Base-by-base conservation (phyloP, 1,139 yeast genomes). In the Pichia sp. region DNA sequence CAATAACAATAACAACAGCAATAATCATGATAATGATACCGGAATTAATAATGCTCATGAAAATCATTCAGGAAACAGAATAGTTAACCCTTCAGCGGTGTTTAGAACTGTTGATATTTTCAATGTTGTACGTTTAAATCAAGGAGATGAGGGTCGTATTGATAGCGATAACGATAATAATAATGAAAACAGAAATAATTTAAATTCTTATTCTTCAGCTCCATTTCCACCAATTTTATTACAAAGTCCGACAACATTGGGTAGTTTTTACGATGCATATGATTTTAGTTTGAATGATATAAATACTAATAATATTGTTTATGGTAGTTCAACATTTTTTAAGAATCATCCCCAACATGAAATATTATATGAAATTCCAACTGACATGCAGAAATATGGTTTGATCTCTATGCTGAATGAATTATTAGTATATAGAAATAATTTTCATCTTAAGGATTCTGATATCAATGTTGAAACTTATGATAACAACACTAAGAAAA, bases 261-360 rank as follows among this genome's bases (percentile, higher is more conserved):
- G 8, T 26, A 8, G 8, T 6, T 6, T 26, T 26, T 26, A 6
- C 28, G 8, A 26, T 26, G 28, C 28, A 26, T 6, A 6, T 6
- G 28, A 8, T 26, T 6, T 26, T 8, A 26, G 8, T 26, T 26
- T 26, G 6, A 26, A n/a, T n/a, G n/a, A n/a, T n/a, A n/a, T n/a
- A n/a, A n/a, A n/a, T n/a, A n/a, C n/a, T n/a, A n/a, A n/a, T n/a
- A n/a, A 24, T 24, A 20, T 24, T 6, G 36, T 20, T 41, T 35
- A 16, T 43, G 42, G 41, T 2, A 48, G 53, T 28, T 50, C 60
- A 34, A 25, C 24, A 4, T 57, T 58, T 37, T 58, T 56, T 44
- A 50, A 50, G 42, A 40, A 48, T 24, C 63, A 59, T 41, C 53
- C 56, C 0, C 55, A 51, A 23, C 63, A 59, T 45, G 50, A 53